Evolutionary conservation across 1,284 basidiomycete species (phyloP).

Genomic region (Ganoderma sp.): DNA sequence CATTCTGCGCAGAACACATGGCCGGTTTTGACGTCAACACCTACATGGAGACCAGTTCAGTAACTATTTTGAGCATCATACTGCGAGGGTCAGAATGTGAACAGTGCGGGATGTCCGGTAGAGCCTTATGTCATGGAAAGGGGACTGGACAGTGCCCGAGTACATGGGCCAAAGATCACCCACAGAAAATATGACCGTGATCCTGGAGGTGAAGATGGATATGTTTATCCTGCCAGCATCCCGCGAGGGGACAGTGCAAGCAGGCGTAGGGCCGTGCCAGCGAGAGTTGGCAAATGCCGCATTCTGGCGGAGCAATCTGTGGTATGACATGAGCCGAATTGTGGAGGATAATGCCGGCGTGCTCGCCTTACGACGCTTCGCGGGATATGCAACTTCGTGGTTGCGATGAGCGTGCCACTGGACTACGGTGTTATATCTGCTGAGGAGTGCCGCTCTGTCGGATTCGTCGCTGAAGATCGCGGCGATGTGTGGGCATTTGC

Average conservation of each 20-base stretch:
- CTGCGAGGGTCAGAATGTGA: background rate
- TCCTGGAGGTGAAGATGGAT: constrained; percentile 61
- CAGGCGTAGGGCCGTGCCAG: constrained; percentile 80
- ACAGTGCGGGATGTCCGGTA: background rate
- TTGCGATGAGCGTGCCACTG: constrained; percentile 47
- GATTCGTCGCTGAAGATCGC: constrained; percentile 38
- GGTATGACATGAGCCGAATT: constrained; percentile 3
- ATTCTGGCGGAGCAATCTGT: constrained; percentile 58
- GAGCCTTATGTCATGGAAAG: background rate
- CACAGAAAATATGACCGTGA: constrained; percentile 71
- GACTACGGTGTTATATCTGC: constrained; percentile 47
- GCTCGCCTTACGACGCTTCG: constrained; percentile 53
- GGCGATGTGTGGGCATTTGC: constrained; percentile 37
- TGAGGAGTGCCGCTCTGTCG: constrained; percentile 36
- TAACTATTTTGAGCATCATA: constrained; percentile 3
- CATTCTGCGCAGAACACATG: constrained; percentile 63
- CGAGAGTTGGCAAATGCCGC: constrained; percentile 63
- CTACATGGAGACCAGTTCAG: constrained; percentile 42
- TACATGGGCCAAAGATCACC: constrained; percentile 40
- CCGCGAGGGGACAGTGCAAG: constrained; percentile 76
- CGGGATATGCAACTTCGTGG: constrained; percentile 42
- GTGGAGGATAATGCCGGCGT: background rate
- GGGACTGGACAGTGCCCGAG: constrained; percentile 21
- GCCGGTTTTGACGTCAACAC: constrained; percentile 62
- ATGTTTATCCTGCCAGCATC: constrained; percentile 73